phyloP scores from a whole-genome alignment of 768 basidiomycete species.

The Fistulinella prunicolor region DNA sequence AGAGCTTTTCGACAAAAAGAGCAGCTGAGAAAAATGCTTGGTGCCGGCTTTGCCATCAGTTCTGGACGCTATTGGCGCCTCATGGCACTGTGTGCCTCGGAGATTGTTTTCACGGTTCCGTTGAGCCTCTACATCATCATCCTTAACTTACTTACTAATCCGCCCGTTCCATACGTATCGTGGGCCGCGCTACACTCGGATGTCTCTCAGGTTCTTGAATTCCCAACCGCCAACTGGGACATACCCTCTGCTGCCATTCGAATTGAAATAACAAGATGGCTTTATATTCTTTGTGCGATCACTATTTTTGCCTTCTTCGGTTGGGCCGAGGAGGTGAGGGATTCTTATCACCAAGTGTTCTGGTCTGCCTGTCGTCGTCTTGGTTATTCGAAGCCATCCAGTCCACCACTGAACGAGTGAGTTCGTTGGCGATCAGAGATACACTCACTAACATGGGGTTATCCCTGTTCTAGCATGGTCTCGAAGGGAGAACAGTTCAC shows the following conservation, averaged over 20 bases:
- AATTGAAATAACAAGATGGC: constrained; percentile 44
- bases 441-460: not conserved
- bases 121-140: constrained; percentile 34
- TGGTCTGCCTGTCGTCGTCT: constrained; percentile 22
- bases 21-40: not conserved
- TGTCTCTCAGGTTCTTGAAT: constrained; percentile 40
- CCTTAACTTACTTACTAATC: constrained; percentile 16
- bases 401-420: not conserved
- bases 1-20: constrained; percentile 6
- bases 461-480: not conserved
- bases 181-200: constrained; percentile 52
- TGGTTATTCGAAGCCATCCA: not conserved
- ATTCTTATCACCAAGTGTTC: constrained; percentile 34
- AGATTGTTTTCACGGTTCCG: constrained; percentile 40
- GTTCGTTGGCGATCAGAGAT: not conserved
- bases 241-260: constrained; percentile 10
- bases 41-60: constrained; percentile 35
- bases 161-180: constrained; percentile 38
- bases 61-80: constrained; percentile 48
- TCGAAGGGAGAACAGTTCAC: not conserved
- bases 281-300: constrained; percentile 33
- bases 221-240: constrained; percentile 37
- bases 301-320: constrained; percentile 54
- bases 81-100: constrained; percentile 42
- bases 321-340: constrained; percentile 50